Conservation (phyloP, 2,329 filamentous ascomycete species). For the Cladorrhinum sp. region DNA sequence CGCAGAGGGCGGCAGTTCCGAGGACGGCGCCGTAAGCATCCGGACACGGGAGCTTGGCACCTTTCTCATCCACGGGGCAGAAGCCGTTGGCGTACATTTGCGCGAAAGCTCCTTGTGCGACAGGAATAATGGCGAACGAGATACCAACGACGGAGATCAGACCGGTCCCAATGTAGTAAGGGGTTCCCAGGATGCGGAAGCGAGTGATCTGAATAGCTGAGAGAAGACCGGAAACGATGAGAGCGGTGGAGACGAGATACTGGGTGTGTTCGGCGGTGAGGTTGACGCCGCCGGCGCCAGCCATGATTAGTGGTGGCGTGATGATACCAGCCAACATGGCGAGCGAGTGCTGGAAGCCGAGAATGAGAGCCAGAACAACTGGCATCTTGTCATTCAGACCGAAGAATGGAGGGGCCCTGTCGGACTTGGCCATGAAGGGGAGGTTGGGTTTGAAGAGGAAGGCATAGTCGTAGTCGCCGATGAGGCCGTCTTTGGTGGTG, state of each 20-base stretch:
- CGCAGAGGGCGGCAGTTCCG: constrained; percentile 64
- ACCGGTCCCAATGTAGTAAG: constrained; percentile 73
- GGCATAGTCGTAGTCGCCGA: constrained; percentile 86
- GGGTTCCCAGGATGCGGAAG: constrained; percentile 68
- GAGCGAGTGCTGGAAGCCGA: constrained; percentile 76
- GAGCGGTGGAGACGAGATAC: constrained; percentile 74
- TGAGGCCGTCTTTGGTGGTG: constrained; percentile 65
- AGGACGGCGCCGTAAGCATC: constrained; percentile 73
- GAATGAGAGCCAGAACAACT: constrained; percentile 66
- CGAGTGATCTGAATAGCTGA: constrained; percentile 74
- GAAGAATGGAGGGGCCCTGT: constrained; percentile 70
- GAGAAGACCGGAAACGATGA: constrained; percentile 76
- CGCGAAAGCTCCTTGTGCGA: constrained; percentile 66
- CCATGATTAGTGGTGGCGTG: constrained; percentile 72
- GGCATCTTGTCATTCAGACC: constrained; percentile 79
- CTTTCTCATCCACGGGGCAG: constrained; percentile 57
- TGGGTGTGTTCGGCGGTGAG: constrained; percentile 59
- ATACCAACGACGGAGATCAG: constrained; percentile 77
- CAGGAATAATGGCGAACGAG: constrained; percentile 72
- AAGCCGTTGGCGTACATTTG: constrained; percentile 78
- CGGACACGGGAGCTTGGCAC: constrained; percentile 69
- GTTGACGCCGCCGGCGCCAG: constrained; percentile 60
- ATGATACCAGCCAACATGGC: constrained; percentile 76
- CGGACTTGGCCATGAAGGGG: constrained; percentile 70
- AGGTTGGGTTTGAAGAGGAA: constrained; percentile 81